phyloP scores from a whole-genome alignment of 345 rosid species.

The Gossypium turneri region DNA sequence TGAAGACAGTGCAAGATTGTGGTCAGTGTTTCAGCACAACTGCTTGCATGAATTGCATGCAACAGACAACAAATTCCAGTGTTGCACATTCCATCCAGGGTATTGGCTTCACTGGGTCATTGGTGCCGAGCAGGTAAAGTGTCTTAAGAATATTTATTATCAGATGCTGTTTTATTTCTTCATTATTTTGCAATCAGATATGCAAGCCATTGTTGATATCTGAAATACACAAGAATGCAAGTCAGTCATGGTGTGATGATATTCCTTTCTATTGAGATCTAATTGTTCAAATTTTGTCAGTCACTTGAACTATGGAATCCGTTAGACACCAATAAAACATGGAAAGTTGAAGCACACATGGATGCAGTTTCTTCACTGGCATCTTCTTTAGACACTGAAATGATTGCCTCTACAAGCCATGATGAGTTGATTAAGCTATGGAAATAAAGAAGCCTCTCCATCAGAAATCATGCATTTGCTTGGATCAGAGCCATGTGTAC shows the following conservation, averaged over 20 bases:
- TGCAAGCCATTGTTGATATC: too few relatives aligned
- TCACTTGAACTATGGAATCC: slow-evolving; percentile 33
- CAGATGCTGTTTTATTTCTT: neutral
- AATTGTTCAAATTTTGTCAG: slow-evolving; percentile 12
- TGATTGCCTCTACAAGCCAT: slow-evolving; percentile 31
- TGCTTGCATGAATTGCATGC: too few relatives aligned
- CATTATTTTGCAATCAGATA: neutral
- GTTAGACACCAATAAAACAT: slow-evolving; percentile 15
- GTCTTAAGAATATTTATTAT: too few relatives aligned
- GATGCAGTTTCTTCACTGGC: slow-evolving; percentile 23
- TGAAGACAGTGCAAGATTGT: too few relatives aligned
- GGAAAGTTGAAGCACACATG: slow-evolving; percentile 22
- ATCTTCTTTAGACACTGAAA: slow-evolving; percentile 15
- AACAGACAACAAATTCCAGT: too few relatives aligned
- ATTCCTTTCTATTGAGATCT: too few relatives aligned
- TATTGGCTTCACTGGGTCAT: too few relatives aligned
- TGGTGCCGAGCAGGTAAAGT: too few relatives aligned
- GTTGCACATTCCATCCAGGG: too few relatives aligned
- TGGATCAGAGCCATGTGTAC: neutral
- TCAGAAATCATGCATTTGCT: neutral
- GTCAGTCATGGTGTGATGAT: too few relatives aligned
- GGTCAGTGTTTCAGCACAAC: too few relatives aligned
- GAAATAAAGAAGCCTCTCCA: slow-evolving; percentile 13
- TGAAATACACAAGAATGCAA: too few relatives aligned
- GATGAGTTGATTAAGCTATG: slow-evolving; percentile 23